Conservation (phyloP, 2,329 filamentous ascomycete species). For the Fusarium sp. region DNA sequence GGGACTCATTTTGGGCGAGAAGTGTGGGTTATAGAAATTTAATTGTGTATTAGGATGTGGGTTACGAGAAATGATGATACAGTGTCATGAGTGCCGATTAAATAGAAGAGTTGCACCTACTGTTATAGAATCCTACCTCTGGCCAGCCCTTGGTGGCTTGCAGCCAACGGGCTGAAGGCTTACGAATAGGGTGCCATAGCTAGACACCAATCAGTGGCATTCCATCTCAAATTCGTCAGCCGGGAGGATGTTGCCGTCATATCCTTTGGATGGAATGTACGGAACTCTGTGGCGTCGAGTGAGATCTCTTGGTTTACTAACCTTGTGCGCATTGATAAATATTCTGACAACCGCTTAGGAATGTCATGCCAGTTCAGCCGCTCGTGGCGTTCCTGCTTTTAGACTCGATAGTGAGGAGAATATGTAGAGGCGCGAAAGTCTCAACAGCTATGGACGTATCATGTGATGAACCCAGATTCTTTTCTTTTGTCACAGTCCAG, state of each 20-base stretch:
- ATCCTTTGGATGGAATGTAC: not conserved
- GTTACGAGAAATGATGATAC: not conserved
- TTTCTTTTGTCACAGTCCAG: not conserved
- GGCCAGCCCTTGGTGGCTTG: not conserved
- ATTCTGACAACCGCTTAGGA: not conserved
- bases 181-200: not conserved
- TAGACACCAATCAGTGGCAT: not conserved
- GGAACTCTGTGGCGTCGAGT: not conserved
- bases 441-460: not conserved
- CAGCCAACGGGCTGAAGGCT: not conserved
- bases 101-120: not conserved
- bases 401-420: not conserved
- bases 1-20: conserved; percentile 5
- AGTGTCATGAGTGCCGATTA: not conserved
- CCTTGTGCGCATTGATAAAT: not conserved
- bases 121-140: not conserved
- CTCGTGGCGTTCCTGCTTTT: not conserved
- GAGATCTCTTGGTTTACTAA: not conserved
- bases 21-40: not conserved
- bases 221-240: not conserved
- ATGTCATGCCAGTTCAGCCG: not conserved
- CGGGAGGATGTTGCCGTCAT: not conserved
- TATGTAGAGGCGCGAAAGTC: not conserved
- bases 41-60: not conserved
- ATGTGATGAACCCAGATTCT: not conserved